Conservation (phyloP, 495 filamentous ascomycete species). For the Clohesyomyces aquaticus region DNA sequence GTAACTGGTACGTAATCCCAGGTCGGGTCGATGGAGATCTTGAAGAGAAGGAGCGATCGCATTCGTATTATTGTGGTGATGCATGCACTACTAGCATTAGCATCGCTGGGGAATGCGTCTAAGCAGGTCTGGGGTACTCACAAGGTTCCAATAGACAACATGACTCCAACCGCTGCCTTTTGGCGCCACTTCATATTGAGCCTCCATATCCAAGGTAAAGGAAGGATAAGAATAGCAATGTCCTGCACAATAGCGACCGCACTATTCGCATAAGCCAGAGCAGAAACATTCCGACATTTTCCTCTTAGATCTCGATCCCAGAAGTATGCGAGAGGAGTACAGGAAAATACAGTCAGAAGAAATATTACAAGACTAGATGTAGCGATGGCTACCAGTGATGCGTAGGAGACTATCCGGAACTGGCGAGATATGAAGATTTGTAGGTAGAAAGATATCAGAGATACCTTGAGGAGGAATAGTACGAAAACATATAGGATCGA, state of each 20-base stretch:
- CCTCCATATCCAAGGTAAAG: conserved; percentile 6
- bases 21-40: conserved; percentile 23
- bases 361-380: not conserved
- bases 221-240: conserved; percentile 14
- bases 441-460: conserved; percentile 22
- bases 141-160: conserved; percentile 27
- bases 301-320: conserved; percentile 21
- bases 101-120: not conserved
- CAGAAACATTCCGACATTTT: conserved; percentile 19
- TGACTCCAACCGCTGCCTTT: conserved; percentile 22
- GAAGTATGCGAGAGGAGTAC: conserved; percentile 13
- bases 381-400: conserved; percentile 5
- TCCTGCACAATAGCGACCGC: conserved; percentile 19
- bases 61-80: conserved; percentile 25
- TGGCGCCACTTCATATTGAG: conserved; percentile 18
- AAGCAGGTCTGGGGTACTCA: conserved; percentile 1
- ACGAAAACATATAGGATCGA: conserved; percentile 11
- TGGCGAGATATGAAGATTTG: conserved; percentile 15
- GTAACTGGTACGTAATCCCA: conserved; percentile 29
- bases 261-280: conserved; percentile 19
- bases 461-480: conserved; percentile 20
- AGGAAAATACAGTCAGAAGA: conserved; percentile 14
- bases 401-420: conserved; percentile 4
- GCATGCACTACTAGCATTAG: conserved; percentile 3
- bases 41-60: conserved; percentile 18